Percentiles rank a stretch among this genome's conserved stretches.
phyloP scores from a whole-genome alignment of 345 rosid genomes.

The Eucalyptus decipiens region DNA sequence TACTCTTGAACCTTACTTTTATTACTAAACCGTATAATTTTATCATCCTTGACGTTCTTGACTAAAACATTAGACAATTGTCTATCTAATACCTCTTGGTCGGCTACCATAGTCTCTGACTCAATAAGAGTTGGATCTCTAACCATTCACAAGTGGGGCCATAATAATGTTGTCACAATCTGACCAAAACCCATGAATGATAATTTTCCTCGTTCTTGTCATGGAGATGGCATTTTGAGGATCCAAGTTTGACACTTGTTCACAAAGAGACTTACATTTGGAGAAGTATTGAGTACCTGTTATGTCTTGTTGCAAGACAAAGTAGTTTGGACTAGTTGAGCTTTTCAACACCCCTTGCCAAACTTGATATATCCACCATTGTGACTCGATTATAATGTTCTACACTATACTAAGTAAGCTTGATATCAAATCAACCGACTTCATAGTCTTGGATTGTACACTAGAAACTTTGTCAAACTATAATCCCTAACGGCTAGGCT shows the following conservation, averaged over 20 bases:
- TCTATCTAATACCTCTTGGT: neutral
- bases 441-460: neutral
- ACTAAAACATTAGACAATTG: neutral
- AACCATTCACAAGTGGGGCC: neutral
- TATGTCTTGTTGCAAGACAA: neutral
- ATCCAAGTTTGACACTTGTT: neutral
- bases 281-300: neutral
- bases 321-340: neutral
- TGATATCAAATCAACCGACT: neutral
- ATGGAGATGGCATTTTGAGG: neutral
- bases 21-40: neutral
- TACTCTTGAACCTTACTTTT: neutral
- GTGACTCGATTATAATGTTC: neutral
- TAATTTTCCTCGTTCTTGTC: neutral
- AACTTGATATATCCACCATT: neutral
- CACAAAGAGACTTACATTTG: neutral
- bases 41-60: neutral
- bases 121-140: neutral
- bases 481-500: neutral
- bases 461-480: neutral
- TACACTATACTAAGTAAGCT: neutral
- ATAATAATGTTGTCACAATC: neutral
- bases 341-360: neutral
- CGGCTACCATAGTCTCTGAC: neutral
- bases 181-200: neutral